These are phyloP conservation scores for Stemphylium lycopersici DNA, from an alignment of 2,329 filamentous ascomycete species.

Conservation along the genomic window DNA sequence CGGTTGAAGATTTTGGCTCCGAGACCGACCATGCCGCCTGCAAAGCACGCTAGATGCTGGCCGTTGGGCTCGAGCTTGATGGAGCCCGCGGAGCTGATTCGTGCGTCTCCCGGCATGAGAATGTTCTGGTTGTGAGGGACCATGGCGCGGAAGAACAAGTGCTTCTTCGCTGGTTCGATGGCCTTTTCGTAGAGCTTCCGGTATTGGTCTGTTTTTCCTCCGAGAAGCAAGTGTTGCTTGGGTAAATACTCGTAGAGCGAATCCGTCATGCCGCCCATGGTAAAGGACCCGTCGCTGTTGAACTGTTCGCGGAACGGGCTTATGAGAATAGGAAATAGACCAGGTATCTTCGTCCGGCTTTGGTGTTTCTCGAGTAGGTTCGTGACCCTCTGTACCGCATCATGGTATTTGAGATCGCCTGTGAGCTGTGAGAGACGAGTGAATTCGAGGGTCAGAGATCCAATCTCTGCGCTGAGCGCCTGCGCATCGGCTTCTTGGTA, in stretches of 20 bases:
- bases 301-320: slow-evolving; percentile 41
- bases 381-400: slow-evolving; percentile 47
- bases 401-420: slow-evolving; percentile 47
- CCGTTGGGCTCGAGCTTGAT: slow-evolving; percentile 51
- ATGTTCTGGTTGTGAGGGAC: slow-evolving; percentile 69
- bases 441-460: slow-evolving; percentile 48
- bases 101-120: slow-evolving; percentile 70
- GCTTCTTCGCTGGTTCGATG: slow-evolving; percentile 70
- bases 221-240: slow-evolving; percentile 75
- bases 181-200: slow-evolving; percentile 72
- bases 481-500: slow-evolving; percentile 38
- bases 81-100: slow-evolving; percentile 52
- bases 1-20: slow-evolving; percentile 60
- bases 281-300: slow-evolving; percentile 49
- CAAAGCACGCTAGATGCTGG: slow-evolving; percentile 61
- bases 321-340: slow-evolving; percentile 46
- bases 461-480: slow-evolving; percentile 46
- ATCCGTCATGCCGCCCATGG: slow-evolving; percentile 62
- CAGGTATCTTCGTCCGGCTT: slow-evolving; percentile 45
- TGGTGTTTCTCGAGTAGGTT: slow-evolving; percentile 44
- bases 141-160: slow-evolving; percentile 81
- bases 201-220: slow-evolving; percentile 76
- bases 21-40: slow-evolving; percentile 62
- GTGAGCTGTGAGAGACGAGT: slow-evolving; percentile 49
- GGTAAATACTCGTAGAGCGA: slow-evolving; percentile 65